Percentiles rank a stretch among this genome's conserved stretches.
phyloP scores from a whole-genome alignment of 331 rosid genomes.

The Dryas integrifolia region DNA sequence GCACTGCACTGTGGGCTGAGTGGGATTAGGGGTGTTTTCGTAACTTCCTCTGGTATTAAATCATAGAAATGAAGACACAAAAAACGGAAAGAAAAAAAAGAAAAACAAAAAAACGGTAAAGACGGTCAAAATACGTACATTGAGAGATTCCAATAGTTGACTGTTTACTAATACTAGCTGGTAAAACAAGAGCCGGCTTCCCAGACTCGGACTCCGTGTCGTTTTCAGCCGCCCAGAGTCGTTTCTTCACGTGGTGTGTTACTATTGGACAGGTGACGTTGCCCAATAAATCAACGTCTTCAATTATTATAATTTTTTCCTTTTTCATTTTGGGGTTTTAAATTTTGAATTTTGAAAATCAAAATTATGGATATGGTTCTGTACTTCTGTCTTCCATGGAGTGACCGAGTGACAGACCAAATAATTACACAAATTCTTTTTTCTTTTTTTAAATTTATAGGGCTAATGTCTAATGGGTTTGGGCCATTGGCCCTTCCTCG shows the following conservation, averaged over 20 bases:
- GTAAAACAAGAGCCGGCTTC: slow-evolving; percentile 30
- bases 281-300: slow-evolving; percentile 19
- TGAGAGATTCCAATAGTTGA: slow-evolving; percentile 19
- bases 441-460: no score
- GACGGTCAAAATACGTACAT: slow-evolving; percentile 21
- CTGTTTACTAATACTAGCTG: neutral
- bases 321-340: neutral
- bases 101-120: neutral
- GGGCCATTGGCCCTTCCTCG: neutral
- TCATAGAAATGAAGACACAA: neutral
- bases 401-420: no score
- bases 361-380: slow-evolving; percentile 1
- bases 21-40: neutral
- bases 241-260: slow-evolving; percentile 28
- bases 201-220: slow-evolving; percentile 12
- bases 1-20: no score
- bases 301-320: neutral
- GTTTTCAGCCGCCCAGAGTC: slow-evolving; percentile 38
- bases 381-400: neutral
- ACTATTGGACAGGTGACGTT: slow-evolving; percentile 32
- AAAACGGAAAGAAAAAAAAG: neutral
- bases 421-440: no score
- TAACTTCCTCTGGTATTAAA: neutral
- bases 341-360: slow-evolving; percentile 30
- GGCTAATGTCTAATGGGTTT: no score